Conservation (phyloP, 139 green algal genomes). For the Marvania coccoides region DNA sequence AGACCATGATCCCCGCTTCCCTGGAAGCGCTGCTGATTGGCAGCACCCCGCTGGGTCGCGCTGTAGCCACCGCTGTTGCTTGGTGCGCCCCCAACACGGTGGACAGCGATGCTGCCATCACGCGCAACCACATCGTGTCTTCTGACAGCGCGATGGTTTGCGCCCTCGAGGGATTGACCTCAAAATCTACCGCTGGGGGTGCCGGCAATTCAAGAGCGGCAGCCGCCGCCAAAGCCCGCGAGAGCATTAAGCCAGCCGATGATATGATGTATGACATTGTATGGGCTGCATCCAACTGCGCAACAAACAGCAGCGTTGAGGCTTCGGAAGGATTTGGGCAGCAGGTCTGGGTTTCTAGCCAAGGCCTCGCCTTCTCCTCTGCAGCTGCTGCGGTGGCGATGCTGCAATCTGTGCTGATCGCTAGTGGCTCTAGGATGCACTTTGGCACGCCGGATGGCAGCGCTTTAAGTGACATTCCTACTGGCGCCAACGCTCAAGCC, state of each 20-base stretch:
- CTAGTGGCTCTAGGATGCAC: background rate
- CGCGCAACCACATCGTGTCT: conserved; percentile 5
- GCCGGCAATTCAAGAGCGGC: background rate
- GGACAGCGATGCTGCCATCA: background rate
- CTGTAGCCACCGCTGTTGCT: background rate
- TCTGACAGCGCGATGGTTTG: background rate
- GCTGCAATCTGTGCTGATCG: background rate
- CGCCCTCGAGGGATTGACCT: conserved; percentile 8
- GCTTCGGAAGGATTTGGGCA: too few species aligned
- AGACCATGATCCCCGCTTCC: conserved; percentile 11
- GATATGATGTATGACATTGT: conserved; percentile 13
- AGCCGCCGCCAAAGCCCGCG: background rate
- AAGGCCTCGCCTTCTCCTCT: too few species aligned
- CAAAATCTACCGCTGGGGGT: background rate
- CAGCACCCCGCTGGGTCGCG: background rate
- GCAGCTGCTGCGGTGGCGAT: background rate
- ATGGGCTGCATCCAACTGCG: conserved; percentile 5
- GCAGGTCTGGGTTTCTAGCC: too few species aligned
- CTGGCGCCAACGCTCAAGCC: background rate
- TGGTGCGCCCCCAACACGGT: background rate
- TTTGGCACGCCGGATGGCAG: background rate
- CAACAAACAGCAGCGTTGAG: too few species aligned
- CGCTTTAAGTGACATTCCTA: background rate
- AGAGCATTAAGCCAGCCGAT: background rate
- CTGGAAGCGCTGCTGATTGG: conserved; percentile 5